phyloP scores from a whole-genome alignment of 1,284 basidiomycete genomes.

The Mycena sp. region DNA sequence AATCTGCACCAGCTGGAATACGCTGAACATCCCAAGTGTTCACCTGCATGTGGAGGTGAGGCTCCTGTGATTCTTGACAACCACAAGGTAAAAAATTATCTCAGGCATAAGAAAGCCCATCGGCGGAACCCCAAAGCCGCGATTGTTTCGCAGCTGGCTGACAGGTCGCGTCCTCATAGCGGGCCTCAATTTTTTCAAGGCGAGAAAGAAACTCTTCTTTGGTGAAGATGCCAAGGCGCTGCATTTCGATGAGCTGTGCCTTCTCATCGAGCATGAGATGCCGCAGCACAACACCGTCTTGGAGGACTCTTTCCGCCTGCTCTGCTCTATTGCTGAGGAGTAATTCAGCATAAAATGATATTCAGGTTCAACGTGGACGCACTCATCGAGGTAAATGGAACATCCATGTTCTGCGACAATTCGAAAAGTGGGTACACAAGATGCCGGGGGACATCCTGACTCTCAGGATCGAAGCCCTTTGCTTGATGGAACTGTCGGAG shows the following conservation, averaged over 20 bases:
- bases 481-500: neutral
- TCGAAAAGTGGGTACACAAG: neutral
- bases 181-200: neutral
- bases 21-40: too few relatives aligned
- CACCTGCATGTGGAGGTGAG: too few relatives aligned
- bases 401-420: neutral
- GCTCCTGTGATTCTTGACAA: too few relatives aligned
- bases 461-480: neutral
- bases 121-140: too few relatives aligned
- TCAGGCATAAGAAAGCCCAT: too few relatives aligned
- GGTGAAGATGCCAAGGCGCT: neutral
- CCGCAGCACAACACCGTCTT: neutral
- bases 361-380: neutral
- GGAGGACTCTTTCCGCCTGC: neutral
- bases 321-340: neutral
- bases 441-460: neutral
- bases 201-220: neutral
- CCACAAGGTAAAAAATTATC: too few relatives aligned
- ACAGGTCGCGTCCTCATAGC: neutral
- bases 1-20: too few relatives aligned
- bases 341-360: neutral
- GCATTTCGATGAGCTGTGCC: neutral
- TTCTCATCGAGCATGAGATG: neutral
- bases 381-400: neutral
- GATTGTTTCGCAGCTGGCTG: neutral